Conservation (phyloP, 768 basidiomycete genomes). For the Suillus brevipes region DNA sequence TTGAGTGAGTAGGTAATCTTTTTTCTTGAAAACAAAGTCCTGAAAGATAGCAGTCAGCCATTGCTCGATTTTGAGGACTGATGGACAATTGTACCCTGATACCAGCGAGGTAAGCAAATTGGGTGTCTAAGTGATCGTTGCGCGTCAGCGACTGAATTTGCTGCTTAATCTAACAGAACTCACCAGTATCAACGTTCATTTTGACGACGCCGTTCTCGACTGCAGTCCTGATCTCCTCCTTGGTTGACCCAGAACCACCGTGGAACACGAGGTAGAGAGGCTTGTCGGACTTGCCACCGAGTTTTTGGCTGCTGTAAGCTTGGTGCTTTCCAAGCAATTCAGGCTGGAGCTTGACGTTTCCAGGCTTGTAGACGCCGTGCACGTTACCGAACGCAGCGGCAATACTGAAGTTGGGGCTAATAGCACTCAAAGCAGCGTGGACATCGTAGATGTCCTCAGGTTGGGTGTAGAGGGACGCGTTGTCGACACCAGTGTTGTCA, state of each 20-base stretch:
- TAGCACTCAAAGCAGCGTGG: slow-evolving; percentile 75
- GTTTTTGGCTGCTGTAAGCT: slow-evolving; percentile 64
- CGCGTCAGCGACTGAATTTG: slow-evolving; percentile 6
- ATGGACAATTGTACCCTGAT: slow-evolving; percentile 56
- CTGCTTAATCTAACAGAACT: slow-evolving; percentile 8
- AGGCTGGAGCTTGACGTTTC: slow-evolving; percentile 93
- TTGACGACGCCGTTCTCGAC: slow-evolving; percentile 94
- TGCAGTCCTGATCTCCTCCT: slow-evolving; percentile 92
- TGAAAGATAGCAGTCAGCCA: slow-evolving; percentile 27
- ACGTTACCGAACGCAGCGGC: slow-evolving; percentile 99
- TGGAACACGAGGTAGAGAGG: slow-evolving; percentile 99
- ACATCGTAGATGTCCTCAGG: slow-evolving; percentile 96
- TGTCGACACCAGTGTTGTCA: slow-evolving; percentile 96
- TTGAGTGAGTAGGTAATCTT: slow-evolving; percentile 84
- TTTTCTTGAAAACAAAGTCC: slow-evolving; percentile 86
- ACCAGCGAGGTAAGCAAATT: slow-evolving; percentile 87
- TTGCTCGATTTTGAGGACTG: neutral
- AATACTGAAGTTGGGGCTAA: slow-evolving; percentile 94
- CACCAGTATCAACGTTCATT: slow-evolving; percentile 96
- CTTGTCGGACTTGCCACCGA: slow-evolving; percentile 61
- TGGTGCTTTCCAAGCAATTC: slow-evolving; percentile 94
- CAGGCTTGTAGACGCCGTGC: slow-evolving; percentile 99
- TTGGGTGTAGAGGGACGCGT: slow-evolving; percentile 93
- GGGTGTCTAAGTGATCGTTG: slow-evolving; percentile 58
- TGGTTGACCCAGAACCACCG: slow-evolving; percentile 96